Percentiles rank a stretch among this genome's conserved stretches.
Evolutionary conservation across 257 asterid genomes (phyloP).

Genomic region (Leptodermis oblonga): DNA sequence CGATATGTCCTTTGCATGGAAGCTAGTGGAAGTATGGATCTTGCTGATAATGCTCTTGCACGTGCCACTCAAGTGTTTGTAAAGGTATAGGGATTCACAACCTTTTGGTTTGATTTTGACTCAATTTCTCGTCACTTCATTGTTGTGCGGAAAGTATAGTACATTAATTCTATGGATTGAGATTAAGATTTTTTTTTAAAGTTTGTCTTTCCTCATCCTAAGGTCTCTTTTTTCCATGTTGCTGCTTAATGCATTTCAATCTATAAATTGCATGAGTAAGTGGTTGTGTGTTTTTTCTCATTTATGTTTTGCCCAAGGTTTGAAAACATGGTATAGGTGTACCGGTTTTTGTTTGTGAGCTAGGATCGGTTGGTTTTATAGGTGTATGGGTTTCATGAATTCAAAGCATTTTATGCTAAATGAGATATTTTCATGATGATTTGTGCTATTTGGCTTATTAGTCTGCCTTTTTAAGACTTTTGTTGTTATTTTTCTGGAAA

Average conservation of each 20-base stretch:
- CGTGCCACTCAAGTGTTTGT: slow-evolving; percentile 94
- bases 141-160: not conserved
- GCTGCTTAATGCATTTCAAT: not conserved
- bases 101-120: not conserved
- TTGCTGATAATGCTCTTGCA: slow-evolving; percentile 94
- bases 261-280: not conserved
- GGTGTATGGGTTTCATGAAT: not conserved
- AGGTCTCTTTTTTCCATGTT: not conserved
- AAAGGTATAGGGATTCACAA: slow-evolving; percentile 45
- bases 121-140: not conserved
- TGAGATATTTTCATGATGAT: not conserved
- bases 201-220: too few relatives aligned
- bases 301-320: not conserved
- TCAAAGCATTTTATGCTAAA: not conserved
- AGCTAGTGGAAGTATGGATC: slow-evolving; percentile 87
- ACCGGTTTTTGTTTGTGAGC: not conserved
- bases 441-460: not conserved
- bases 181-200: not conserved
- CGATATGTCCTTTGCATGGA: slow-evolving; percentile 88
- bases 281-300: not conserved
- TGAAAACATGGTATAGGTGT: not conserved
- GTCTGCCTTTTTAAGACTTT: not conserved
- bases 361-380: not conserved
- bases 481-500: not conserved
- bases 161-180: not conserved